Percentiles rank a stretch among this genome's conserved stretches.
phyloP scores from a whole-genome alignment of 2,329 filamentous ascomycete genomes.

The Didymella pomorum region DNA sequence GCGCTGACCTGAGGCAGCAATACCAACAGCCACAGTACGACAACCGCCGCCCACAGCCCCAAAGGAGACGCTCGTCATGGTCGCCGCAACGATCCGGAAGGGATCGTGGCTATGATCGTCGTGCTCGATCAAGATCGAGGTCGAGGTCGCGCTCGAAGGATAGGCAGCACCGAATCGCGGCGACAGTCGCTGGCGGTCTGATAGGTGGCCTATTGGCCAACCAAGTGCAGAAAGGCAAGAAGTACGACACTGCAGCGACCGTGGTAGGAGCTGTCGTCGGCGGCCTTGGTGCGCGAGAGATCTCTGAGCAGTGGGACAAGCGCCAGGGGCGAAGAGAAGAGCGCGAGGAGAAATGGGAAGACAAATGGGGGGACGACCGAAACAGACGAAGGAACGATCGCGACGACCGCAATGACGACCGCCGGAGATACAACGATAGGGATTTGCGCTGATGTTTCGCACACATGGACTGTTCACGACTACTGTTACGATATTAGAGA shows the following conservation, averaged over 20 bases:
- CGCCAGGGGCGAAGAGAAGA: constrained; percentile 20
- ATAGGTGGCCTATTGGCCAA: constrained; percentile 45
- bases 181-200: constrained; percentile 44
- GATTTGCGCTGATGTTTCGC: neutral
- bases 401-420: constrained; percentile 4
- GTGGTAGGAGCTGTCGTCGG: constrained; percentile 48
- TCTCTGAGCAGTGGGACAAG: constrained; percentile 35
- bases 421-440: neutral
- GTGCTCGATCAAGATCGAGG: constrained; percentile 21
- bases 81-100: constrained; percentile 37
- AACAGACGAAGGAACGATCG: constrained; percentile 15
- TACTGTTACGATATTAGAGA: neutral
- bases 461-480: neutral
- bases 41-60: constrained; percentile 27
- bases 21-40: constrained; percentile 21
- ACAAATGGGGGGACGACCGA: constrained; percentile 14
- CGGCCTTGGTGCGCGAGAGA: constrained; percentile 43
- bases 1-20: constrained; percentile 17
- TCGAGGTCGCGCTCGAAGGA: constrained; percentile 33
- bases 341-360: constrained; percentile 23
- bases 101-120: constrained; percentile 23
- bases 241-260: constrained; percentile 41
- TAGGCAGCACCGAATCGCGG: constrained; percentile 34
- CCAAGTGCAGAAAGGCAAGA: constrained; percentile 34
- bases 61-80: constrained; percentile 38